Base-by-base conservation (phyloP, 495 filamentous ascomycete genomes). In the Penicillium macrosclerotiorum region DNA sequence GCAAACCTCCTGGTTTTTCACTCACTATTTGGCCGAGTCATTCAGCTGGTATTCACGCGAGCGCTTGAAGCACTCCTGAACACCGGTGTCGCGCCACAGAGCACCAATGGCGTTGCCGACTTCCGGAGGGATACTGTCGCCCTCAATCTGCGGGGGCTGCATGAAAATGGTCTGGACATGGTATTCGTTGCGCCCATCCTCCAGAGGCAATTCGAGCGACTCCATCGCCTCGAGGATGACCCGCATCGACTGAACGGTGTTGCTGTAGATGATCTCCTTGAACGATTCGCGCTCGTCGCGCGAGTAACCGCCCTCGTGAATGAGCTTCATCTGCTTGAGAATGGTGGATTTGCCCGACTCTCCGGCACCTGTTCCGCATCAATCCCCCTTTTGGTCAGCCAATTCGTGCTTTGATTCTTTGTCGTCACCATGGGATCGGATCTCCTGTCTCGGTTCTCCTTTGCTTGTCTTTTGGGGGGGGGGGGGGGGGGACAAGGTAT, bases 321-420 rank as follows among this genome's bases (percentile, higher is more conserved):
- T 79, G 54, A 79, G 64, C 56, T 79, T 96, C 93, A 98, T 98
- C 82, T 98, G 93, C 76, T 98, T 98, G 45, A 98, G 78, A 61
- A 98, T 96, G 9, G 93, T 98, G 38, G 94, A 97, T 76, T 98
- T 98, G 70, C 93, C 93, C 59, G 93, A 97, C 82, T 98, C 93
- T 81, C 93, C 93, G 71, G 93, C 93, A 77, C 93, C 93, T 97
- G 61, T 29, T 22, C 14, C 22, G 8, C 8, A 39, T 25, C 37
- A 39, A 23, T 18, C 16, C 37, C 24, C 47, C 40, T 52, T 51
- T 52, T 42, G 42, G 40, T 24, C 35, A 22, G 41, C 37, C 27
- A 19, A 37, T 16, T 51, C 18, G n/a, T n/a, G n/a, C n/a, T n/a
- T n/a, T n/a, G n/a, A n/a, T n/a, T n/a, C n/a, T 3, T 31, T 17